Evolutionary conservation across 306 rosid genomes (phyloP).

Genomic region (Quercus variabilis): DNA sequence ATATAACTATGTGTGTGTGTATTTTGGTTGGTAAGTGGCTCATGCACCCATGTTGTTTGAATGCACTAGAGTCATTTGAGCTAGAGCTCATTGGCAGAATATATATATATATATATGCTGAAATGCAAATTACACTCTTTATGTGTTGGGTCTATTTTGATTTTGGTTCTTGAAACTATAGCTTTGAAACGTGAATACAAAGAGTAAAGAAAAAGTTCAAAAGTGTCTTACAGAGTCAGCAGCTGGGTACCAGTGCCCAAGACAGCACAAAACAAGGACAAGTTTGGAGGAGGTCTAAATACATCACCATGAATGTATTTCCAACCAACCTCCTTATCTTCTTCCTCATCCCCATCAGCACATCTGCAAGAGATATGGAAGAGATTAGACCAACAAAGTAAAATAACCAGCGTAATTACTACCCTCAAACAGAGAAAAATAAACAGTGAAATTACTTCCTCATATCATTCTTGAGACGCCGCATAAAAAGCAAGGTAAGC

Average conservation of each 20-base stretch:
- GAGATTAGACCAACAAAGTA: constrained; percentile 18
- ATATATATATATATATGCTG: background rate
- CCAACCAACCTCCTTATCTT: constrained; percentile 84
- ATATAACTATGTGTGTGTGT: background rate
- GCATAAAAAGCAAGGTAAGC: constrained; percentile 63
- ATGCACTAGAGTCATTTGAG: no score
- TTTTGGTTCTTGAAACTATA: background rate
- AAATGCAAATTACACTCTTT: no score
- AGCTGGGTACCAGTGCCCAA: constrained; percentile 84
- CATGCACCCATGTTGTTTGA: no score
- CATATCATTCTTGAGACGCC: constrained; percentile 69
- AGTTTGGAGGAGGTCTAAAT: constrained; percentile 63
- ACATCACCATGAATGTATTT: constrained; percentile 75
- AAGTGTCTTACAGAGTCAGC: constrained; percentile 67
- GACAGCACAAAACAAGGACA: constrained; percentile 65
- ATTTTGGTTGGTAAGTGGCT: no score
- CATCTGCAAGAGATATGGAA: constrained; percentile 36
- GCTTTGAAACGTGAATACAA: constrained; percentile 7
- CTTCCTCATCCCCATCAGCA: constrained; percentile 55
- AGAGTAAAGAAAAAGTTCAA: constrained; percentile 19
- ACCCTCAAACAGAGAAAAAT: background rate
- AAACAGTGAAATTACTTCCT: constrained; percentile 54
- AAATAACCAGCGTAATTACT: background rate
- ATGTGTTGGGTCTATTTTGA: no score
- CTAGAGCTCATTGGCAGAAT: background rate